Conservation (phyloP, 805 yeast genomes). For the Candida pini region DNA sequence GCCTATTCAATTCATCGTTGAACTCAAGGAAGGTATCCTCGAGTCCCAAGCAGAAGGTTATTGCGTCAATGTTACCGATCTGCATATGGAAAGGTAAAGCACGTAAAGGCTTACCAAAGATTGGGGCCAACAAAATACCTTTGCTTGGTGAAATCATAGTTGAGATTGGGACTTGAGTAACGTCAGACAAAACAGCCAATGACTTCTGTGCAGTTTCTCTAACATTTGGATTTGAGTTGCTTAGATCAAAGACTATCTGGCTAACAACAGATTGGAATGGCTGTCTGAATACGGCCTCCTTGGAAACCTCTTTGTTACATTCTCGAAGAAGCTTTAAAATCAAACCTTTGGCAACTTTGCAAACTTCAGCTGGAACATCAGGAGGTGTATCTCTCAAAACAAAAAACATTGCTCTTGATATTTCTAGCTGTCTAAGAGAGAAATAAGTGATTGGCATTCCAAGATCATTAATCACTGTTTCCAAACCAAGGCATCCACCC, state of each 20-base stretch:
- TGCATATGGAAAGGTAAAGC: slow-evolving; percentile 99
- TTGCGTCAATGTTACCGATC: slow-evolving; percentile 96
- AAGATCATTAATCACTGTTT: slow-evolving; percentile 63
- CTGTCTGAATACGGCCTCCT: slow-evolving; percentile 59
- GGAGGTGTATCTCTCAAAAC: slow-evolving; percentile 85
- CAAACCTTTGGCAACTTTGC: slow-evolving; percentile 63
- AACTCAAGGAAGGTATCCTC: slow-evolving; percentile 79
- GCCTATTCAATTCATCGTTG: slow-evolving; percentile 81
- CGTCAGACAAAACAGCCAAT: slow-evolving; percentile 59
- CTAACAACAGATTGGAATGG: slow-evolving; percentile 79
- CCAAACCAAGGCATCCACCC: slow-evolving; percentile 84
- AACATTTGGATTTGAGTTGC: slow-evolving; percentile 79
- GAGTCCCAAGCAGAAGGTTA: slow-evolving; percentile 80
- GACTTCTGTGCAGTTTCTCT: slow-evolving; percentile 77
- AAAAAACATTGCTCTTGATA: slow-evolving; percentile 81
- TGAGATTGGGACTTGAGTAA: slow-evolving; percentile 64
- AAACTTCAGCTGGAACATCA: slow-evolving; percentile 79
- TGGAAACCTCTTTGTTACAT: slow-evolving; percentile 59
- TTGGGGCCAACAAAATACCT: slow-evolving; percentile 79
- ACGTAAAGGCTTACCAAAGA: slow-evolving; percentile 92
- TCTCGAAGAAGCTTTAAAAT: slow-evolving; percentile 57
- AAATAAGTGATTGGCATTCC: slow-evolving; percentile 70
- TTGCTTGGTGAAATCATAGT: slow-evolving; percentile 79
- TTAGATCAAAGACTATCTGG: slow-evolving; percentile 87
- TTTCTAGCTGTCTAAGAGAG: slow-evolving; percentile 71